Percentiles rank a stretch among this genome's conserved stretches.
phyloP scores from a whole-genome alignment of 805 yeast species.

The Saturnispora hagleri region DNA sequence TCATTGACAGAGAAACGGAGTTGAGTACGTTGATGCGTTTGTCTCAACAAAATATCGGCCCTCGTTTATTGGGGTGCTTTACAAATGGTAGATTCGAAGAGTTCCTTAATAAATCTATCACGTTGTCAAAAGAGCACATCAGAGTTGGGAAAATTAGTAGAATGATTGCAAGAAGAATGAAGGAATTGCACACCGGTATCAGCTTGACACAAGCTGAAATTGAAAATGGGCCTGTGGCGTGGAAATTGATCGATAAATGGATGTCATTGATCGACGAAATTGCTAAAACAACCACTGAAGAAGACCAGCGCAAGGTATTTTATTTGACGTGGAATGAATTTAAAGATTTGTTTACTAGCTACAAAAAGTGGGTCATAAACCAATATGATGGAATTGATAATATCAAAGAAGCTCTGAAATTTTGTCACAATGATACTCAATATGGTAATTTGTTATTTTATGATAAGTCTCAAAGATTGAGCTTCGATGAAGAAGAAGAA shows the following conservation, averaged over 20 bases:
- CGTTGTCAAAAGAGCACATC: conserved; percentile 66
- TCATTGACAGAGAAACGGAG: conserved; percentile 82
- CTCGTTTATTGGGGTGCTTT: conserved; percentile 80
- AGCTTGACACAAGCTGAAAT: conserved; percentile 51
- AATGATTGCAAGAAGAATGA: conserved; percentile 92
- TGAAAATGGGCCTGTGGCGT: conserved; percentile 52
- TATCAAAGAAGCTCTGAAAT: conserved; percentile 47
- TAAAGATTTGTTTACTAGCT: conserved; percentile 37
- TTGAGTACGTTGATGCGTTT: conserved; percentile 63
- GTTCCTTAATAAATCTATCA: conserved; percentile 71
- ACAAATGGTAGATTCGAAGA: conserved; percentile 92
- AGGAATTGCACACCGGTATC: conserved; percentile 80
- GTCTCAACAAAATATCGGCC: conserved; percentile 75
- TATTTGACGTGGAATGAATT: conserved; percentile 43
- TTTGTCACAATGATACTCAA: conserved; percentile 95
- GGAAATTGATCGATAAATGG: conserved; percentile 74
- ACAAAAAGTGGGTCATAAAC: conserved; percentile 52
- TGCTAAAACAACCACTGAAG: conserved; percentile 28
- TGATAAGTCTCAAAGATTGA: conserved; percentile 22
- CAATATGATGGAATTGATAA: conserved; percentile 35
- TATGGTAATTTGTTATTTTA: conserved; percentile 80
- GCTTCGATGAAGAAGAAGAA: conserved; percentile 23
- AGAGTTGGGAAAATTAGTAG: conserved; percentile 67
- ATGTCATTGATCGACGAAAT: conserved; percentile 34
- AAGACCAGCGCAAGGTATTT: conserved; percentile 33